Base-by-base conservation (phyloP, 2,329 filamentous ascomycete genomes). In the Neonectria hederae region DNA sequence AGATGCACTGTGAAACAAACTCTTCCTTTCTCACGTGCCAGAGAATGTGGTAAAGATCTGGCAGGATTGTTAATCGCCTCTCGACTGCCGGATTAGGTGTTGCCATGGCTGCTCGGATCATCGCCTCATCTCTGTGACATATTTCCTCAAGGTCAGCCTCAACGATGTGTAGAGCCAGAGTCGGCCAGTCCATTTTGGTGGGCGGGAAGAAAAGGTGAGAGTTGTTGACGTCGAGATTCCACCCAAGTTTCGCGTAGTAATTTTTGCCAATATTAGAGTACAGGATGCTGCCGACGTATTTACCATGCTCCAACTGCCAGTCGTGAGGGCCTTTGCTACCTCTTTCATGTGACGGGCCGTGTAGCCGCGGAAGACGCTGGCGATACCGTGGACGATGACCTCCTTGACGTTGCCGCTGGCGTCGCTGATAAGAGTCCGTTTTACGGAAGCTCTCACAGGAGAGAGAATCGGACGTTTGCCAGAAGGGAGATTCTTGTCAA, bases 41-140 rank as follows among this genome's bases (percentile, higher is more conserved):
- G 38, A 40, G 17, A 17, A 40, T 40, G 14, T 40, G 38, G 38
- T 40, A 17, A 17, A 40, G 38, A 40, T 40, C 38, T 40, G 17
- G 38, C 14, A 19, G 38, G 0, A 67, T 69, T 1, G 64, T 65
- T 1, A 67, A 61, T 1, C 57, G 69, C 0, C 42, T 65, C 0
- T 65, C 61, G 0, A 54, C 58, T 2, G 49, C 51, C 0, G 64
- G 46, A 0, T 40, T 10, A 7, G 38, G 38, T 10, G 35, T 17
- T 40, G 35, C 35, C 14, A 40, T 40, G 35, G 35, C 35, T 40
- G 35, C 35, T n/a, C 17, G 35, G 17, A 40, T 40, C 35, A 40
- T 40, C 35, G 11, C 6, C 35, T 40, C 35, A 40, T 40, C 35
- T 11, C 17, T 40, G 17, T n/a, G 14, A n/a, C 35, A 40, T 5